phyloP scores from a whole-genome alignment of 2,329 filamentous ascomycete genomes.

The Penicillium olsonii region DNA sequence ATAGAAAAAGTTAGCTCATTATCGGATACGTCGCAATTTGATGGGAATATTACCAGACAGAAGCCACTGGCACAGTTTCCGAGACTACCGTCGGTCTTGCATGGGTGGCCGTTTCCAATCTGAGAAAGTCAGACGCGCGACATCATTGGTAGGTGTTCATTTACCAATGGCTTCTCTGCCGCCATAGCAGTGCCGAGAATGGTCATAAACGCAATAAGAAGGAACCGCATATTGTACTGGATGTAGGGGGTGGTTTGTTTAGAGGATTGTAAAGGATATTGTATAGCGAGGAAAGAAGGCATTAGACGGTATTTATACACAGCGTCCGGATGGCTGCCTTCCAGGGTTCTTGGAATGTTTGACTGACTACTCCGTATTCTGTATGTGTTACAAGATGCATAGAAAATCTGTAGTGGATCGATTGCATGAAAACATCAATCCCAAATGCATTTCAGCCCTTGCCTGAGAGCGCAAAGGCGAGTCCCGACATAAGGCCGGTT shows the following conservation, averaged over 20 bases:
- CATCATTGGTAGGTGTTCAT: not conserved
- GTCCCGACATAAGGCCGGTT: no score
- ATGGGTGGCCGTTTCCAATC: not conserved
- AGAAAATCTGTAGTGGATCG: not conserved
- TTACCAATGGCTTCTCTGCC: constrained; percentile 5
- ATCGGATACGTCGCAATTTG: not conserved
- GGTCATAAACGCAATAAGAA: constrained; percentile 1
- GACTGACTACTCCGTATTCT: not conserved
- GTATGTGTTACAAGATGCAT: not conserved
- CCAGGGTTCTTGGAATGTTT: not conserved
- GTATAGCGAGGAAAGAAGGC: no score
- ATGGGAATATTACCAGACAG: not conserved
- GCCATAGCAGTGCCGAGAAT: not conserved
- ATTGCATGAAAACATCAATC: no score
- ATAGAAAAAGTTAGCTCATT: not conserved
- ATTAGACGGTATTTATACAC: constrained; percentile 2
- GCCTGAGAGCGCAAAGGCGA: no score
- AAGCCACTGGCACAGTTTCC: constrained; percentile 5
- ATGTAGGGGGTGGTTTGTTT: not conserved
- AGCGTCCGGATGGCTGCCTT: no score
- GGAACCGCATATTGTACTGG: constrained; percentile 1
- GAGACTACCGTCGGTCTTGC: constrained; percentile 5
- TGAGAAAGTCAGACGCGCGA: not conserved
- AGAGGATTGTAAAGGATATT: not conserved
- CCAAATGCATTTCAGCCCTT: no score